These are phyloP conservation scores for Didymella pomorum DNA, from an alignment of 2,329 filamentous ascomycete genomes.

Conservation along the genomic window DNA sequence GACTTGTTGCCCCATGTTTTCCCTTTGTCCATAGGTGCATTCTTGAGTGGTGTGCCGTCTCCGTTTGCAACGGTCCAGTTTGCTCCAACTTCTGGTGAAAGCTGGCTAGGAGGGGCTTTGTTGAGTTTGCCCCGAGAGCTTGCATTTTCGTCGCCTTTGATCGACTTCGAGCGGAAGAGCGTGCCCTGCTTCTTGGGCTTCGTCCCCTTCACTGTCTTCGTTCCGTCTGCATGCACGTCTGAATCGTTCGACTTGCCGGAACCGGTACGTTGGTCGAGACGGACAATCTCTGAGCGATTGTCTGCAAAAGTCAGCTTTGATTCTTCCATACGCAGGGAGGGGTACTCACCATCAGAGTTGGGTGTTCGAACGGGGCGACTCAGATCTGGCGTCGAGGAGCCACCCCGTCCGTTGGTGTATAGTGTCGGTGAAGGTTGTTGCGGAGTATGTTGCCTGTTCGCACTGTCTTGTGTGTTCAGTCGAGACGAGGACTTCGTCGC, in stretches of 20 bases:
- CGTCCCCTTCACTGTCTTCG: slow-evolving; percentile 30
- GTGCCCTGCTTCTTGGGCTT: slow-evolving; percentile 50
- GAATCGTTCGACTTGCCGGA: slow-evolving; percentile 44
- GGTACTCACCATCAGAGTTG: slow-evolving; percentile 45
- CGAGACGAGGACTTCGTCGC: slow-evolving; percentile 58
- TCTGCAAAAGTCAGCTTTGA: slow-evolving; percentile 34
- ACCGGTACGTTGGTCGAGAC: slow-evolving; percentile 38
- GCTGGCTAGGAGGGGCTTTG: slow-evolving; percentile 43
- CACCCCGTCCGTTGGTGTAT: slow-evolving; percentile 54
- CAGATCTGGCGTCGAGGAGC: slow-evolving; percentile 60
- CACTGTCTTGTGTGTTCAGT: slow-evolving; percentile 47
- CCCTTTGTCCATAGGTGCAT: slow-evolving; percentile 72
- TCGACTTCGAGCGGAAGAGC: slow-evolving; percentile 54
- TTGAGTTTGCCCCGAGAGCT: slow-evolving; percentile 40
- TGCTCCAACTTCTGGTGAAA: slow-evolving; percentile 40
- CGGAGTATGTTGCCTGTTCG: slow-evolving; percentile 46
- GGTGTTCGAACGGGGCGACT: slow-evolving; percentile 49
- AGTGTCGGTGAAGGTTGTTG: slow-evolving; percentile 41
- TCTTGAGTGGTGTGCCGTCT: slow-evolving; percentile 61
- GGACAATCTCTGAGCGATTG: slow-evolving; percentile 42
- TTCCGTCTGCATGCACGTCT: slow-evolving; percentile 30
- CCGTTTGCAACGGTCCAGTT: slow-evolving; percentile 46
- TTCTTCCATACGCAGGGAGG: no score
- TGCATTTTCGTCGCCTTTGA: slow-evolving; percentile 53
- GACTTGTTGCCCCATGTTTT: slow-evolving; percentile 74